Evolutionary conservation across 306 rosid species (phyloP).

Genomic region (Vigna trinervia): DNA sequence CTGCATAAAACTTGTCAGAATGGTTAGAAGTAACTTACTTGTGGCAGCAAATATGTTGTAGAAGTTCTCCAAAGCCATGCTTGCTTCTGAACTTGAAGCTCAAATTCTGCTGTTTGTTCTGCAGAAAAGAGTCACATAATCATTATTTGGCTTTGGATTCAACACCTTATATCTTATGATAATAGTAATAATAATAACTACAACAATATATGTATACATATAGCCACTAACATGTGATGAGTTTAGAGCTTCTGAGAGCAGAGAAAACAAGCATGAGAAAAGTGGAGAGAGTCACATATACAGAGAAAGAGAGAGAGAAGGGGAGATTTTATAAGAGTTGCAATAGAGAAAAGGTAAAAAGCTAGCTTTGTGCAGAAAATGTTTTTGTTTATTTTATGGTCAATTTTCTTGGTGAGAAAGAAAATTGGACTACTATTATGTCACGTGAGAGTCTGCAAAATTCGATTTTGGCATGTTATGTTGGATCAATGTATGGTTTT

Average conservation of each 20-base stretch:
- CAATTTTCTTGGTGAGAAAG: constrained; percentile 3
- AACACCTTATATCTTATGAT: neutral
- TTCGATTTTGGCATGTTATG: constrained; percentile 36
- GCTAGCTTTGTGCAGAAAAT: neutral
- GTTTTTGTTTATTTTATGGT: constrained; percentile 28
- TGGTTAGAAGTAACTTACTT: constrained; percentile 51
- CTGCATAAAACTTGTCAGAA: neutral
- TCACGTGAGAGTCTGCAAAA: constrained; percentile 41
- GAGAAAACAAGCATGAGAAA: neutral
- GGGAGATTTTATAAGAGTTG: neutral
- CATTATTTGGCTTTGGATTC: constrained; percentile 21
- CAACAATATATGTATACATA: neutral
- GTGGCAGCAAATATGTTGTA: constrained; percentile 37
- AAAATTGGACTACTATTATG: neutral
- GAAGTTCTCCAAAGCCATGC: constrained; percentile 56
- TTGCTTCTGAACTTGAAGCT: constrained; percentile 45
- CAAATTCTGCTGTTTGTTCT: constrained; percentile 41
- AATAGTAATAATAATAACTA: neutral
- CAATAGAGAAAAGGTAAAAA: neutral
- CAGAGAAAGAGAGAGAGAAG: constrained; percentile 13
- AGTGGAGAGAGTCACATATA: neutral
- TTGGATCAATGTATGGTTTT: neutral
- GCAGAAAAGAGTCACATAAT: constrained; percentile 27
- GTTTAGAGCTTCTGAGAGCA: neutral
- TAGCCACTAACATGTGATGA: constrained; percentile 26